Percentiles rank a stretch among this genome's conserved stretches.
phyloP scores from a whole-genome alignment of 2,329 filamentous ascomycete genomes.

The Arthrinium phaeospermum region DNA sequence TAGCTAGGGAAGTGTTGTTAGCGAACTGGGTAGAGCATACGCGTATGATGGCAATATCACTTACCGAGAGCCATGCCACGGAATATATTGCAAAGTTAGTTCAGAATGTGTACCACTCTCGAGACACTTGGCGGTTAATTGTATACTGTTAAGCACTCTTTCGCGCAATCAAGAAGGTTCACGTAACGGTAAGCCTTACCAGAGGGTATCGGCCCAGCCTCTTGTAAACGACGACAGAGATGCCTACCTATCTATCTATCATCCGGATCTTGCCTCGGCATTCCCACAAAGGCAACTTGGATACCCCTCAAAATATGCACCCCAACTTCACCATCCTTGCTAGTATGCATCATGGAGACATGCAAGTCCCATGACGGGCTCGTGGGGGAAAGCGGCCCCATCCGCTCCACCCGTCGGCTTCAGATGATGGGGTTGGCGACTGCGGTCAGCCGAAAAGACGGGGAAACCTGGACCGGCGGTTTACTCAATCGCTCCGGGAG shows the following conservation, averaged over 20 bases:
- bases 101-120: not conserved
- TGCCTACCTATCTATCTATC: not conserved
- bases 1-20: not conserved
- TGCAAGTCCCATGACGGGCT: not conserved
- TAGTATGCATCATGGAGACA: not conserved
- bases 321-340: not conserved
- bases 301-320: conserved; percentile 12
- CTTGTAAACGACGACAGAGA: not conserved
- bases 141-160: too few relatives aligned
- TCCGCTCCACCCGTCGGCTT: not conserved
- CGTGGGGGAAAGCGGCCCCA: not conserved
- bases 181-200: not conserved
- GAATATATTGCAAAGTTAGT: not conserved
- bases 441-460: not conserved
- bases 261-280: not conserved
- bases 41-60: not conserved
- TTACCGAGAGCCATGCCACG: conserved; percentile 4
- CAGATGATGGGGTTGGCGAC: not conserved
- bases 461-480: not conserved
- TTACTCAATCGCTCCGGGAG: not conserved
- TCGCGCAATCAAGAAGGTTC: not conserved
- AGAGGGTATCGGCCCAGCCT: not conserved
- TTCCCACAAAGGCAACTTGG: not conserved
- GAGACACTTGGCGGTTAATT: not conserved
- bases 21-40: not conserved